Percentiles rank a stretch among this genome's conserved stretches.
These are phyloP conservation scores for Cerioporus squamosus DNA, from an alignment of 1,284 basidiomycete genomes.

Conservation along the genomic window DNA sequence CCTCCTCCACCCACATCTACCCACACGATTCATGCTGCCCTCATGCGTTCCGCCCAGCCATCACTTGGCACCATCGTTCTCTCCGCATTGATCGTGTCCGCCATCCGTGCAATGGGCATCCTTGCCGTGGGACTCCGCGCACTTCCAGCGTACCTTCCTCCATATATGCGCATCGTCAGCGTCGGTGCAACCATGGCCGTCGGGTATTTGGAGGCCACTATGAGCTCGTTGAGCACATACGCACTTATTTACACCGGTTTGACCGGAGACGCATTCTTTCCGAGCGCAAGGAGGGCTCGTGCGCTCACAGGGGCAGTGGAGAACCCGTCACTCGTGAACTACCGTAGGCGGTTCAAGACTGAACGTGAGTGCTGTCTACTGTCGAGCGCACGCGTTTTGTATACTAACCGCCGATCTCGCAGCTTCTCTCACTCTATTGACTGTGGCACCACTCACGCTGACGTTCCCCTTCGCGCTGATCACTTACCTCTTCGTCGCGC, in stretches of 20 bases:
- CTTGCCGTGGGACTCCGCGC: constrained; percentile 54
- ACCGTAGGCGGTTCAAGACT: constrained; percentile 53
- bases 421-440: constrained; percentile 76
- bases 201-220: constrained; percentile 61
- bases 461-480: constrained; percentile 80
- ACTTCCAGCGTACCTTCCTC: constrained; percentile 59
- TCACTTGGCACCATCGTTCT: constrained; percentile 83
- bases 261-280: constrained; percentile 85
- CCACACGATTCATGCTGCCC: constrained; percentile 76
- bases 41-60: constrained; percentile 79
- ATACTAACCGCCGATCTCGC: constrained; percentile 24
- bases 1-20: constrained; percentile 61
- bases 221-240: constrained; percentile 80
- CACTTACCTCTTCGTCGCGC: constrained; percentile 89
- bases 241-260: constrained; percentile 87
- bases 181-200: constrained; percentile 49
- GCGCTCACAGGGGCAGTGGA: constrained; percentile 58
- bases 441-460: constrained; percentile 79
- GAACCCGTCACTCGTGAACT: constrained; percentile 40
- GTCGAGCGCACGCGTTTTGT: not conserved
- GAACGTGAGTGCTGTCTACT: constrained; percentile 51
- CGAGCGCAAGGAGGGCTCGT: constrained; percentile 69
- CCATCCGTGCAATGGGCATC: constrained; percentile 60
- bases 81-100: constrained; percentile 77
- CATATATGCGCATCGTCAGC: constrained; percentile 45